phyloP scores from a whole-genome alignment of 1,139 yeast genomes.

The Protomyces pachydermus region DNA sequence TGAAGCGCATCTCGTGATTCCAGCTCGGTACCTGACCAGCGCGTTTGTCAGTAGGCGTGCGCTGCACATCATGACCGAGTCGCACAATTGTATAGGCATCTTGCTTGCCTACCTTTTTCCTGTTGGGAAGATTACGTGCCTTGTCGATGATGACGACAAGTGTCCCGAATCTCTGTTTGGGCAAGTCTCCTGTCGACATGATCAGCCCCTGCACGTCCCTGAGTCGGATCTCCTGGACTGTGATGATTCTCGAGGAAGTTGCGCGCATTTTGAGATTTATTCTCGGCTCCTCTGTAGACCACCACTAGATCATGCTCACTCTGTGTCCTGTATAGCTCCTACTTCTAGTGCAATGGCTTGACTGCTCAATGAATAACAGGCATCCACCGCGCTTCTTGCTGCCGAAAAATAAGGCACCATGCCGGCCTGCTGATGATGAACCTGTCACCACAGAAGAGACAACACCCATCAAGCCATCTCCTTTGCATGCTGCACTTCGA shows the following conservation, averaged over 20 bases:
- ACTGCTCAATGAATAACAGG: too few relatives aligned
- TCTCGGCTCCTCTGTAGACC: too few relatives aligned
- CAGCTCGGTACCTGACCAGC: conserved; percentile 92
- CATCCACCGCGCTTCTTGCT: not conserved
- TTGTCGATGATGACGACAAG: conserved; percentile 18
- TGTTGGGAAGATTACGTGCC: conserved; percentile 62
- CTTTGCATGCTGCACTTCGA: not conserved
- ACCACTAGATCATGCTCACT: too few relatives aligned
- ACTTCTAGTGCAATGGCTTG: too few relatives aligned
- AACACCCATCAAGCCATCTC: not conserved
- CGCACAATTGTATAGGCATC: conserved; percentile 79
- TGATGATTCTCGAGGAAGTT: too few relatives aligned
- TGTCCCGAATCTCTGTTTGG: conserved; percentile 12
- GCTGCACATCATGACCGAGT: conserved; percentile 71
- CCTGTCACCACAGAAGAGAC: not conserved
- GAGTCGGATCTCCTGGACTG: too few relatives aligned
- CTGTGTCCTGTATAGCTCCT: too few relatives aligned
- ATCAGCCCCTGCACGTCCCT: not conserved
- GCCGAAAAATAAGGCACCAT: not conserved
- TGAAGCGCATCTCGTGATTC: conserved; percentile 38
- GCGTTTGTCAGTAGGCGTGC: conserved; percentile 65
- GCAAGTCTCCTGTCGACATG: not conserved
- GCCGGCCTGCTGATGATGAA: too few relatives aligned
- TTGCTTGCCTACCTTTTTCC: conserved; percentile 79
- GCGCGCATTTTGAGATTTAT: too few relatives aligned